Conservation (phyloP, 2,329 filamentous ascomycete species). For the Trichoderma koningiopsis region DNA sequence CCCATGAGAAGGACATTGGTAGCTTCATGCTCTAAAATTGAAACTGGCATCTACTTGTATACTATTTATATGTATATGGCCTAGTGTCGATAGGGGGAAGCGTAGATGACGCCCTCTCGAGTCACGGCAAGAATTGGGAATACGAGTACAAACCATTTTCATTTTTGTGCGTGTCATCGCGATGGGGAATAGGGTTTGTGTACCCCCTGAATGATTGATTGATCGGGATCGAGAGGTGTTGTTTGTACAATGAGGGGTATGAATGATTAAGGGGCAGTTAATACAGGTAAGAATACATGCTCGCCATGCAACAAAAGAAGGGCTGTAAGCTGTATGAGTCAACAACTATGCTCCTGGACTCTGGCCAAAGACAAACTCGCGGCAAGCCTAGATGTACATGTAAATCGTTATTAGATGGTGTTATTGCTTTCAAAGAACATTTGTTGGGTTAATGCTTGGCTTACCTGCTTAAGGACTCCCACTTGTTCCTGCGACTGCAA, state of each 20-base stretch:
- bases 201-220: not conserved
- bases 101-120: constrained; percentile 11
- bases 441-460: constrained; percentile 37
- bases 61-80: constrained; percentile 14
- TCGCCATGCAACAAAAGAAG: not conserved
- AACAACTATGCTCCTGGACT: not conserved
- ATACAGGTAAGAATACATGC: not conserved
- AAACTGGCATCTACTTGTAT: not conserved
- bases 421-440: not conserved
- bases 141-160: not conserved
- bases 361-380: constrained; percentile 42
- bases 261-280: not conserved
- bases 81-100: constrained; percentile 1
- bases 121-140: not conserved
- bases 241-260: not conserved
- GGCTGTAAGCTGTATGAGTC: not conserved
- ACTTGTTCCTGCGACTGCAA: constrained; percentile 78
- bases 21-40: not conserved
- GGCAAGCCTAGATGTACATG: constrained; percentile 38
- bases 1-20: constrained; percentile 5
- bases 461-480: constrained; percentile 63
- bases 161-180: not conserved
- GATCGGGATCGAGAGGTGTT: not conserved
- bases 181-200: constrained; percentile 2
- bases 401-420: not conserved